phyloP scores from a whole-genome alignment of 257 asterid species.

The Thymus quinquecostatus region DNA sequence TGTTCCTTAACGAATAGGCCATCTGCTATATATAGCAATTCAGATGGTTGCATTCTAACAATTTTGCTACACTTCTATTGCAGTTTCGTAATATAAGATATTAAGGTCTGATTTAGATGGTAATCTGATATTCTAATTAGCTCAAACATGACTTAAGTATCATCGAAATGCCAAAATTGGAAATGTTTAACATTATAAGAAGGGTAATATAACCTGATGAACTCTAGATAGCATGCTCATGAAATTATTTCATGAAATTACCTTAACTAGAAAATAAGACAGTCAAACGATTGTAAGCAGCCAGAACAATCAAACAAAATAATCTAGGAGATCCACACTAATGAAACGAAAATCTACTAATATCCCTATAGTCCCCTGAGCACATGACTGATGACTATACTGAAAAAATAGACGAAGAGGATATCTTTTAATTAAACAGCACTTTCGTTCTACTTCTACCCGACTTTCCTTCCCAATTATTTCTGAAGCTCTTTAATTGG shows the following conservation, averaged over 20 bases:
- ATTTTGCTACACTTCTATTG: slow-evolving; percentile 1
- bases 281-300: not conserved
- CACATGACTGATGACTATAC: not conserved
- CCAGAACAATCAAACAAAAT: not conserved
- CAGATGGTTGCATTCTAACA: not conserved
- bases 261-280: not conserved
- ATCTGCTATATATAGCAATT: slow-evolving; percentile 6
- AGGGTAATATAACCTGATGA: not conserved
- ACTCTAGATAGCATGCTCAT: not conserved
- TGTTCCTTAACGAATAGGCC: not conserved
- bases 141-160: slow-evolving; percentile 1
- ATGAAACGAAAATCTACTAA: not conserved
- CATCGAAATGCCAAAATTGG: slow-evolving; percentile 13
- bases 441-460: not conserved
- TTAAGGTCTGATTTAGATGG: not conserved
- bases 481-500: not conserved
- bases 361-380: not conserved
- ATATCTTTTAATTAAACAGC: not conserved
- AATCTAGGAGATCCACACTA: not conserved
- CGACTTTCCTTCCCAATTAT: not conserved
- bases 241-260: not conserved
- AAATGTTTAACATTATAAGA: not conserved
- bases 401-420: not conserved
- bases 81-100: not conserved
- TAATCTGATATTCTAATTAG: not conserved